Evolutionary conservation across 2,329 filamentous ascomycete genomes (phyloP).

Genomic region (Colletotrichum cordylinicola): DNA sequence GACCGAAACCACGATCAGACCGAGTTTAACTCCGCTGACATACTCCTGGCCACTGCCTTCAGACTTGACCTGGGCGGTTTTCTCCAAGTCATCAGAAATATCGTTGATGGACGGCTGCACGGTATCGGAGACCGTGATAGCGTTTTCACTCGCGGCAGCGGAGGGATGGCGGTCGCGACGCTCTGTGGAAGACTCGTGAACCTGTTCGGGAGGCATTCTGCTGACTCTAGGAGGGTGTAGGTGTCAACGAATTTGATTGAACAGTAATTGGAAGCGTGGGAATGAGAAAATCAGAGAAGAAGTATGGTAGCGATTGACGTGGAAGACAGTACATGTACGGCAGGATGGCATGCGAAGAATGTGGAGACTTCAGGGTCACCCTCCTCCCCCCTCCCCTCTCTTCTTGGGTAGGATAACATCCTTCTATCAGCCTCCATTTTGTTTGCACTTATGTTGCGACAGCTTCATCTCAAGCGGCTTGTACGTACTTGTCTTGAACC

Average conservation of each 20-base stretch:
- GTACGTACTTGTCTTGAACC: not conserved
- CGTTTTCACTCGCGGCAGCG: not conserved
- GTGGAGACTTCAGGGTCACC: rapidly evolving
- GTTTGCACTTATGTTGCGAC: not conserved
- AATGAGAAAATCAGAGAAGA: not conserved
- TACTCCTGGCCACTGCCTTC: not conserved
- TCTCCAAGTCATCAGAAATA: not conserved
- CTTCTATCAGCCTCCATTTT: not conserved
- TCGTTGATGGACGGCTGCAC: not conserved
- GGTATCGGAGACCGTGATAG: not conserved
- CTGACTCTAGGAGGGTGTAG: rapidly evolving
- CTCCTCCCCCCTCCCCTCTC: not conserved
- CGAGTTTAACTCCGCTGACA: not conserved
- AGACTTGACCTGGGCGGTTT: rapidly evolving
- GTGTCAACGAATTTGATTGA: not conserved
- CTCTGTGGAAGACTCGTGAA: not conserved
- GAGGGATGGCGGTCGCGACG: not conserved
- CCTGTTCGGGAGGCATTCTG: not conserved
- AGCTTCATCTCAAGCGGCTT: not conserved
- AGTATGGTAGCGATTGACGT: rapidly evolving
- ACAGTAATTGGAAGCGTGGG: not conserved
- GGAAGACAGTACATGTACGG: not conserved
- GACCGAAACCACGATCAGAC: not conserved
- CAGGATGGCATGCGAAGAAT: not conserved
- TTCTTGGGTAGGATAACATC: not conserved